These are phyloP conservation scores for Debaryomyces udenii DNA, from an alignment of 1,139 yeast genomes.

Conservation along the genomic window DNA sequence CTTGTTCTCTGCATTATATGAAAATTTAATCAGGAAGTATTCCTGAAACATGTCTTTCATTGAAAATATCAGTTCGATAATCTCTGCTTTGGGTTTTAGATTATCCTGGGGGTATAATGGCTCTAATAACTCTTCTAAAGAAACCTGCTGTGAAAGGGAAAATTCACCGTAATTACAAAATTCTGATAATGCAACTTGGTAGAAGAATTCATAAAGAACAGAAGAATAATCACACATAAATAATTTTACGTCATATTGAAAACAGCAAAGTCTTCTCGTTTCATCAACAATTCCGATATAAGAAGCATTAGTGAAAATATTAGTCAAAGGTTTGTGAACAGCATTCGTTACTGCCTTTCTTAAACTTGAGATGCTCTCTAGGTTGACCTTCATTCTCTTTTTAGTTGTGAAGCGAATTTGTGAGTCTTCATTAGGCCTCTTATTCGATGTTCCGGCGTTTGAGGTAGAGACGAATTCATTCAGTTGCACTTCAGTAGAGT, in stretches of 20 bases:
- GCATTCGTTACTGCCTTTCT: slow-evolving; percentile 50
- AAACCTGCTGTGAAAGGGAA: slow-evolving; percentile 41
- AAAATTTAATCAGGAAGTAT: slow-evolving; percentile 63
- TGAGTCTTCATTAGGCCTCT: neutral
- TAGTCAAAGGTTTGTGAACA: slow-evolving; percentile 60
- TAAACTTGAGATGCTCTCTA: slow-evolving; percentile 63
- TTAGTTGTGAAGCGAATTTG: slow-evolving; percentile 12
- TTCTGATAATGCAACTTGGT: slow-evolving; percentile 76
- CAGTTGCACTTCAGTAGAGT: neutral
- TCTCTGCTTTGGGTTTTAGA: slow-evolving; percentile 20
- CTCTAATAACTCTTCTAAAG: slow-evolving; percentile 32
- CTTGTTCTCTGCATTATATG: slow-evolving; percentile 26
- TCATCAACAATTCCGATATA: slow-evolving; percentile 86
- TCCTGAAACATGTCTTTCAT: slow-evolving; percentile 81
- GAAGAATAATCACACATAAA: slow-evolving; percentile 82
- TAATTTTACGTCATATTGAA: slow-evolving; percentile 80
- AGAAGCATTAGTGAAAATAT: slow-evolving; percentile 67
- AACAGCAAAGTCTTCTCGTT: slow-evolving; percentile 66
- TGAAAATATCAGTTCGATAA: slow-evolving; percentile 32
- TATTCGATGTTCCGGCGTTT: no score
- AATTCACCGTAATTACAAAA: slow-evolving; percentile 82
- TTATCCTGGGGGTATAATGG: slow-evolving; percentile 24
- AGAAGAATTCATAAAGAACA: slow-evolving; percentile 68
- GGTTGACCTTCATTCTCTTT: slow-evolving; percentile 38
- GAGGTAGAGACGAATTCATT: no score